These are phyloP conservation scores for Verticillium dahliae DNA, from an alignment of 2,329 filamentous ascomycete species.

Conservation along the genomic window DNA sequence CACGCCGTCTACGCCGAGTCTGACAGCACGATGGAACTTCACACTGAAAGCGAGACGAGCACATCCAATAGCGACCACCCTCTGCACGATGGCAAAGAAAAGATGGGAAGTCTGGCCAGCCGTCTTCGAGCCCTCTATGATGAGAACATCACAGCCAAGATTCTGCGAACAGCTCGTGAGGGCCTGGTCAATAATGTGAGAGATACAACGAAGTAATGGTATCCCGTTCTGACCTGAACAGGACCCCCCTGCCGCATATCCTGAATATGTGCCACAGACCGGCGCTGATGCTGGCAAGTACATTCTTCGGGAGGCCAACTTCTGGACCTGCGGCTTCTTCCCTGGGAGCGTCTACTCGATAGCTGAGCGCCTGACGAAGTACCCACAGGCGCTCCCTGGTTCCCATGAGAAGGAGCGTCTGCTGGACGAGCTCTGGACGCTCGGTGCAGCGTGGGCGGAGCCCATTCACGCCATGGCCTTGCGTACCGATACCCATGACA, in stretches of 20 bases:
- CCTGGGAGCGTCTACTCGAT: conserved; percentile 27
- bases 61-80: conserved; percentile 1
- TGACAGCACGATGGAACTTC: conserved; percentile 3
- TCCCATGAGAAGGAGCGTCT: conserved; percentile 1
- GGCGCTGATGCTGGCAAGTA: conserved; percentile 11
- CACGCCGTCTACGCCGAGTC: neutral
- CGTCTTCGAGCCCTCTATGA: conserved; percentile 5
- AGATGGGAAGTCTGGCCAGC: neutral
- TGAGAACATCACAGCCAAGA: conserved; percentile 13
- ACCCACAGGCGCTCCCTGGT: conserved; percentile 15
- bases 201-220: no score
- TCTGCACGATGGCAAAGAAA: neutral
- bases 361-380: conserved; percentile 24
- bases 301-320: conserved; percentile 8
- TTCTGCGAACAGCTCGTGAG: conserved; percentile 9
- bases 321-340: conserved; percentile 33
- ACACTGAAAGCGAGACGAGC: conserved; percentile 6
- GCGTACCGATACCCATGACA: conserved; percentile 45
- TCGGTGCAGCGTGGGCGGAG: conserved; percentile 24
- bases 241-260: conserved; percentile 11
- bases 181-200: conserved; percentile 8
- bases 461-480: conserved; percentile 26
- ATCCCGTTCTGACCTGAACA: neutral
- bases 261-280: conserved; percentile 13
- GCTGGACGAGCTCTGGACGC: conserved; percentile 11